Base-by-base conservation (phyloP, 83 land plant genomes). In the Picea engelmannii region DNA sequence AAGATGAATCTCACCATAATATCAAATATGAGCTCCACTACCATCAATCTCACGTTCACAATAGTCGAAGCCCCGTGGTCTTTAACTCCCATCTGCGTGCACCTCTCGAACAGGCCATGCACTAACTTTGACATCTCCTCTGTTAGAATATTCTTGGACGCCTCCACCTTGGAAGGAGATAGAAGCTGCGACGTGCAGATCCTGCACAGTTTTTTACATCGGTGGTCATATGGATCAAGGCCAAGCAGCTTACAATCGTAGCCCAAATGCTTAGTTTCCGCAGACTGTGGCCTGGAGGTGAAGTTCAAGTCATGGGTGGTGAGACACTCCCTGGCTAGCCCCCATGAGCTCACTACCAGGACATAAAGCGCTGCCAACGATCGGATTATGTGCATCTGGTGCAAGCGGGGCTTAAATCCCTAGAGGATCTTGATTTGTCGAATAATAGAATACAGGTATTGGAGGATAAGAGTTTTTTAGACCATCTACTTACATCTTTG, bases 161-260 rank as follows among this genome's bases (percentile, higher is more conserved):
- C 31, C 31, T 31, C 31, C 31, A 31, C 31, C 31, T 31, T 31
- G 31, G 31, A 31, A 31, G 31, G 82, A 61, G 93, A 88, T 44
- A 95, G 60, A 69, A 91, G 71, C 67, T 91, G 86, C 70, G 83
- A n/a, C 66, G 89, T 76, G 71, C 93, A 81, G 66, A 91, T 83
- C 42, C 85, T 85, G n/a, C 97, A 87, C 62, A 31, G 31, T 31
- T 31, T 31, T 31, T 31, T 1, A 31, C 31, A 31, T 31, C 31
- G 31, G 31, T 1, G 31, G 31, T 31, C 31, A 31, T 31, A 31
- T 31, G 31, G 31, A 31, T 31, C 31, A 31, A 31, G 31, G 44
- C 55, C 86, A 35, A 95, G 65, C 88, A 74, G 60, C 21, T 82
- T 82, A 83, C 82, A 87, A 74, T 87, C 87, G 76, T 87, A 89